Percentiles rank a stretch among this genome's conserved stretches.
These are phyloP conservation scores for Yamadazyma insecticola DNA, from an alignment of 805 yeast species.

Conservation along the genomic window DNA sequence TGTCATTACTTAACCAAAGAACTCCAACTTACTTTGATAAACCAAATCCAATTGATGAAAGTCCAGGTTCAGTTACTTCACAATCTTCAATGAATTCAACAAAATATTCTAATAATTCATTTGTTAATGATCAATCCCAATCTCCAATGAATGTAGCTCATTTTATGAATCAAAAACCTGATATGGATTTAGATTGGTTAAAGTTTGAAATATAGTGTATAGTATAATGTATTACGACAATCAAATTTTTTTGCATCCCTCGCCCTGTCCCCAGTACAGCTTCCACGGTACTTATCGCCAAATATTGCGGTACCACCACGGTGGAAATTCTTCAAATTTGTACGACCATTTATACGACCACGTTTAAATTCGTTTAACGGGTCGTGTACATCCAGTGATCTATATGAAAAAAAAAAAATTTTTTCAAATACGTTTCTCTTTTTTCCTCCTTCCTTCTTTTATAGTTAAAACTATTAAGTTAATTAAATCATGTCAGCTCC, in stretches of 20 bases:
- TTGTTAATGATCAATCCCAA: constrained; percentile 5
- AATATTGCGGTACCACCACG: too few species aligned
- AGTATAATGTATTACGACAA: constrained; percentile 8
- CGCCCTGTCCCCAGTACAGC: too few species aligned
- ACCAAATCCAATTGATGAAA: constrained; percentile 3
- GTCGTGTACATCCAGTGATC: too few species aligned
- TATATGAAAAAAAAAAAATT: too few species aligned
- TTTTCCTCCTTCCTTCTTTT: too few species aligned
- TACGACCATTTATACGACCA: too few species aligned
- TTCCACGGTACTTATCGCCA: too few species aligned
- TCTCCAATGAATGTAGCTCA: constrained; percentile 3
- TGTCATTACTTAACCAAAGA: constrained; percentile 18
- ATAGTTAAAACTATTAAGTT: too few species aligned
- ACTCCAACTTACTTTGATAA: constrained; percentile 15
- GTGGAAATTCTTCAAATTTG: too few species aligned
- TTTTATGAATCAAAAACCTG: constrained; percentile 6
- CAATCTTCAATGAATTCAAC: not conserved
- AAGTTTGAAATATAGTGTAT: constrained; percentile 19
- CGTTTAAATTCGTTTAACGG: too few species aligned
- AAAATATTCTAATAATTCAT: not conserved
- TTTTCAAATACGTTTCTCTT: too few species aligned
- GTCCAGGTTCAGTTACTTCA: not conserved
- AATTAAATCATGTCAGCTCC: constrained; percentile 33
- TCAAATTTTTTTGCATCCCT: not conserved
- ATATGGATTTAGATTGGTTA: constrained; percentile 20